Evolutionary conservation across 495 filamentous ascomycete genomes (phyloP).

Genomic region (Podospora fimiseda): DNA sequence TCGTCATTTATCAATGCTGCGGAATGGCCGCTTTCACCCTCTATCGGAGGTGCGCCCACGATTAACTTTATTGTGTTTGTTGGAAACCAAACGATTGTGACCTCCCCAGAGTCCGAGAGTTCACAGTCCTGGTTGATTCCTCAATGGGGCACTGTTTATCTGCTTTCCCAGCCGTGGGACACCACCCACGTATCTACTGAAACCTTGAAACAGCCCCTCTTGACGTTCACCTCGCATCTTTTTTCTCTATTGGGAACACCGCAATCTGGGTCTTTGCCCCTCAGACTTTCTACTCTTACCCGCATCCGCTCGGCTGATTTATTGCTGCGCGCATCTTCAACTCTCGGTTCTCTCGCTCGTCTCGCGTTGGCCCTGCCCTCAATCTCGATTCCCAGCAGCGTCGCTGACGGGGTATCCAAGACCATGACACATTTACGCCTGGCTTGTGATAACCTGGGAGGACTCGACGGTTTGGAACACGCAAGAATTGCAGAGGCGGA

Average conservation of each 20-base stretch:
- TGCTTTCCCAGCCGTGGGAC: slow-evolving; percentile 57
- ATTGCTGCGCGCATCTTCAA: slow-evolving; percentile 84
- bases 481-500: slow-evolving; percentile 80
- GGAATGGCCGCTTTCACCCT: slow-evolving; percentile 93
- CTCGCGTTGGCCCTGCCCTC: slow-evolving; percentile 78
- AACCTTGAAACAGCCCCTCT: slow-evolving; percentile 67
- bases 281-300: slow-evolving; percentile 76
- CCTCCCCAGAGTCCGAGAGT: slow-evolving; percentile 25
- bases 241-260: slow-evolving; percentile 85
- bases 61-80: slow-evolving; percentile 94
- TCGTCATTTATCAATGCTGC: slow-evolving; percentile 94
- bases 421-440: slow-evolving; percentile 69
- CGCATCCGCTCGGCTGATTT: slow-evolving; percentile 81
- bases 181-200: slow-evolving; percentile 35
- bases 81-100: slow-evolving; percentile 44
- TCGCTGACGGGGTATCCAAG: slow-evolving; percentile 75
- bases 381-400: slow-evolving; percentile 81
- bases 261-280: slow-evolving; percentile 67
- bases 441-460: slow-evolving; percentile 67
- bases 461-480: slow-evolving; percentile 57
- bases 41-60: slow-evolving; percentile 86
- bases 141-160: slow-evolving; percentile 91
- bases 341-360: slow-evolving; percentile 84
- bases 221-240: slow-evolving; percentile 89
- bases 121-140: slow-evolving; percentile 90